These are phyloP conservation scores for Suillus luteus DNA, from an alignment of 768 basidiomycete species.

Conservation along the genomic window DNA sequence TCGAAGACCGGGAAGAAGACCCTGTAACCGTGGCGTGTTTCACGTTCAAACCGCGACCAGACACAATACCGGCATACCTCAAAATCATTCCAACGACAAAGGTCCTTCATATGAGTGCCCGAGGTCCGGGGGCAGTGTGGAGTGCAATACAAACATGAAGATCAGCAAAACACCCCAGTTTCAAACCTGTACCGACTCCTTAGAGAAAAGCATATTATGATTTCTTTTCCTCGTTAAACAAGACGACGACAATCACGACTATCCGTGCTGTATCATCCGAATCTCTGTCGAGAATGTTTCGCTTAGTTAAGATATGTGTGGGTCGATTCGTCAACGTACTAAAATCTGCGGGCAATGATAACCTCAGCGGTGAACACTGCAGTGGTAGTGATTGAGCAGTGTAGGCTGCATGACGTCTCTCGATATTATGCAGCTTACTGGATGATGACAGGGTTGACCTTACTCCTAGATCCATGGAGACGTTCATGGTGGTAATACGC, in stretches of 20 bases:
- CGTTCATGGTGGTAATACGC: constrained; percentile 12
- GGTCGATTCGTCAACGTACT: constrained; percentile 67
- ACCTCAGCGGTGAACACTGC: constrained; percentile 67
- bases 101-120: neutral
- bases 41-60: constrained; percentile 80
- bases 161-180: constrained; percentile 59
- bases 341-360: constrained; percentile 76
- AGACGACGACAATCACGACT: constrained; percentile 69
- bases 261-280: constrained; percentile 75
- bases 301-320: constrained; percentile 85
- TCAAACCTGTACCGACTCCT: constrained; percentile 69
- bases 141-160: neutral
- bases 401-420: constrained; percentile 68
- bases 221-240: constrained; percentile 84
- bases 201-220: constrained; percentile 65
- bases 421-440: constrained; percentile 49
- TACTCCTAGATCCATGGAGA: constrained; percentile 23
- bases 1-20: constrained; percentile 55
- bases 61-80: constrained; percentile 76
- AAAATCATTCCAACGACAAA: constrained; percentile 49
- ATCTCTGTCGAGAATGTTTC: constrained; percentile 67
- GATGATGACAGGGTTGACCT: constrained; percentile 51
- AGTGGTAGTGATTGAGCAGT: constrained; percentile 58
- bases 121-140: neutral
- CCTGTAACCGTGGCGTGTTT: constrained; percentile 70